These are phyloP conservation scores for Phytophthora cactorum DNA, from an alignment of 352 stramenopile genomes.

Conservation along the genomic window DNA sequence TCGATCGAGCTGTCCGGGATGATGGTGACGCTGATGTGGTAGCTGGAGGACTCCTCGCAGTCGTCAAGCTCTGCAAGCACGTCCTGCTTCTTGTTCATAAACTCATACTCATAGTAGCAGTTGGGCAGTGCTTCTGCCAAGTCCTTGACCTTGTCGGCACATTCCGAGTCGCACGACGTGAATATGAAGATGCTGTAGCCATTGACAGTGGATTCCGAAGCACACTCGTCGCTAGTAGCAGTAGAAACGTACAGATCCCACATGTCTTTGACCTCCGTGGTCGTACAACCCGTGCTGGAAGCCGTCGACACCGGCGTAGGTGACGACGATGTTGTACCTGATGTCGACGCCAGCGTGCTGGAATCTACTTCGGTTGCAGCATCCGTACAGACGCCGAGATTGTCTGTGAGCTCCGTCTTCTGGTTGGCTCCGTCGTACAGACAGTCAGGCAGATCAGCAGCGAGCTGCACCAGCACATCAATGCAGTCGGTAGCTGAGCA, in stretches of 20 bases:
- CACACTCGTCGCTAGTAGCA: conserved; percentile 34
- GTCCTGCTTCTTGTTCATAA: conserved; percentile 43
- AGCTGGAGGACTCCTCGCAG: conserved; percentile 7
- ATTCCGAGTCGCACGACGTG: conserved; percentile 36
- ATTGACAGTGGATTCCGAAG: conserved; percentile 30
- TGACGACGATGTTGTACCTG: conserved; percentile 4
- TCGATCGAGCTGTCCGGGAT: conserved; percentile 15
- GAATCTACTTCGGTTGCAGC: conserved; percentile 2
- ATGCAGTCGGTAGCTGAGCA: conserved; percentile 31
- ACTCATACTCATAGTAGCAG: conserved; percentile 46
- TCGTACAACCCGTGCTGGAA: conserved; percentile 23
- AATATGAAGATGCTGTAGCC: conserved; percentile 38
- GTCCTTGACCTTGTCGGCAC: conserved; percentile 25
- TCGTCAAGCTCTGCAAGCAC: conserved; percentile 22
- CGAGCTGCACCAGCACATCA: conserved; percentile 16
- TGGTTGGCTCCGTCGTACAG: conserved; percentile 29
- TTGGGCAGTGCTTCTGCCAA: conserved; percentile 33
- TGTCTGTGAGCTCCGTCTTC: conserved; percentile 21
- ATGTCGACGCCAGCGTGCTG: conserved; percentile 5
- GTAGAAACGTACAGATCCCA: conserved; percentile 24
- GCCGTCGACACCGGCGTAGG: conserved; percentile 21
- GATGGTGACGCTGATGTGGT: conserved; percentile 19
- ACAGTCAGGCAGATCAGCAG: conserved; percentile 23
- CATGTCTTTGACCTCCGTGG: conserved; percentile 25
- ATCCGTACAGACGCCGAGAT: conserved; percentile 21